Evolutionary conservation across 2,329 filamentous ascomycete species (phyloP), one percentile per base, ranked within the genome.

Genomic region (Sporothrix variecibatus): DNA sequence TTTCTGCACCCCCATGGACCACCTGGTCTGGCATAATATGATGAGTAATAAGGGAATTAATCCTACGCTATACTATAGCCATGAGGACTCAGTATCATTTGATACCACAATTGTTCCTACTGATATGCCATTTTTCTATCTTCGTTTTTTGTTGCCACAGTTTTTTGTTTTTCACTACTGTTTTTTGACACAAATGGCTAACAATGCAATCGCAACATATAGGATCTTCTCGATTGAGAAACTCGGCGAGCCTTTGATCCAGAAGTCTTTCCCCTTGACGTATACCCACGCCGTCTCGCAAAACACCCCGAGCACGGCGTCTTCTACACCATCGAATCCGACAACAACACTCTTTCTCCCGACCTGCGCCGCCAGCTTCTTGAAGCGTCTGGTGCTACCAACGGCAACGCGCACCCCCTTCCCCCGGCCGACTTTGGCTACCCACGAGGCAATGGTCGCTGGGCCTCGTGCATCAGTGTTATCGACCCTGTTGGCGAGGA

Each of bases 381-480:
- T 12, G 88, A 91, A 43, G 93, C 96, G 77, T 90, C 92, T 0
- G 86, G 86, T 7, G 86, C 90, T 3, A 89, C 91, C 8, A 94
- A 94, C 80, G 93, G 92, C 6, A 92, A 95, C 76, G 86, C 88
- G n/a, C 85, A 87, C 4, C 86, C 91, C 12, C 86, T 96, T 2
- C 91, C 93, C 0, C 89, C 94, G 0, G 89, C 92, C 77, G 93
- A 97, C 5, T 98, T 99, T 80, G 96, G 96, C 1, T 94, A 98
- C 79, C 93, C 96, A 11, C 90, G 91, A 73, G 94, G 91, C 31
- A 90, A 89, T 75, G 92, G 93, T 26, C 93, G 95, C 77, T 99
- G 96, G 96, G 94, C 96, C 56, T 98, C 95, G 11, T 98, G 95
- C 82, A 95, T 99, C 77, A 94, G 94, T 79, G 89, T 98, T 26